Evolutionary conservation across 1,284 basidiomycete species (phyloP), one percentile per base, ranked within the genome.

Genomic region (Cystobasidiaceae sp.): DNA sequence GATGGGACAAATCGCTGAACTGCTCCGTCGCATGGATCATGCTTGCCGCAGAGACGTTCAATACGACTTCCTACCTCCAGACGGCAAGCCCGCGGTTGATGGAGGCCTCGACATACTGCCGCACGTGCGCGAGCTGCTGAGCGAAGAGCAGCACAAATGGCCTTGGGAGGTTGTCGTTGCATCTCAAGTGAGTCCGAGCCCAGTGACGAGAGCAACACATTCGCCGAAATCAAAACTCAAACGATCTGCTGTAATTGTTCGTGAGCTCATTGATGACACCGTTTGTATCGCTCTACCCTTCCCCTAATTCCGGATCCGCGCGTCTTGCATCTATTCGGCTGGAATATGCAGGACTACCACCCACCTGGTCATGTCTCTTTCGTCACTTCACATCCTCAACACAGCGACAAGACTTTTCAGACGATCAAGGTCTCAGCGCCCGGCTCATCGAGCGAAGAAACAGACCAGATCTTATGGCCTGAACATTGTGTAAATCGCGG

Each of bases 351-450:
- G 79, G 75, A 77, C 66, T 72, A 76, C 68, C 86, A 87, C 74
- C 86, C 85, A 0, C 71, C 71, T 3, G 72, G 76, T 17, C 85
- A 87, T 76, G 78, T 86, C 70, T 85, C 84, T 17, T 87, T 87
- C 75, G 84, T 84, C 0, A 80, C 81, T 4, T 78, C 79, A n/a
- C 83, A 86, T 73, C 71, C 70, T 30, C 72, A 70, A 58, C 54
- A 51, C 13, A 54, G 55, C 19, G 74, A 70, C 6, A 67, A 76
- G 68, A 75, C 81, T 3, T 84, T 83, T 74, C 71, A 74, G 0
- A 74, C 77, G 44, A 76, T 79, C 62, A 67, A 69, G 21, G 72
- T 82, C 76, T 71, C 19, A 68, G 75, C 69, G 72, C 69, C 15
- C 34, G 77, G 76, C 69, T 63, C 72, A 27, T n/a, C n/a, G n/a